phyloP scores from a whole-genome alignment of 257 asterid species.

The Catharanthus roseus region DNA sequence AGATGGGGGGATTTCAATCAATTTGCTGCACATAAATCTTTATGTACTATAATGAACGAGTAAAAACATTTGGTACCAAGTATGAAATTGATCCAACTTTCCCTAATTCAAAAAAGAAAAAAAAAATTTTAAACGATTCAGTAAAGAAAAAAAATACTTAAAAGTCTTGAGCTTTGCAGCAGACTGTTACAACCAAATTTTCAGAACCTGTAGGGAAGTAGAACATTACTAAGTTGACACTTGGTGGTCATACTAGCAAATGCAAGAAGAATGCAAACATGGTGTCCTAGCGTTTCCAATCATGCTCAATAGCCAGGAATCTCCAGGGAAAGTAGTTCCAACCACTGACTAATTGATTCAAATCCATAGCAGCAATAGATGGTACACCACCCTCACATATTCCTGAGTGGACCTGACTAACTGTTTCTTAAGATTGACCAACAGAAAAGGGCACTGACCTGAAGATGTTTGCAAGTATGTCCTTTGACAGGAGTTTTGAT shows the following conservation, averaged over 20 bases:
- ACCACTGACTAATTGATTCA: neutral
- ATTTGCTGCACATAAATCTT: too few species aligned
- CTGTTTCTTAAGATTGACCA: slow-evolving; percentile 3
- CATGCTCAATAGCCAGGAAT: neutral
- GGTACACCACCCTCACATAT: neutral
- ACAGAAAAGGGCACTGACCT: slow-evolving; percentile 43
- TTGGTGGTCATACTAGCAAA: neutral
- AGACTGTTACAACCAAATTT: neutral
- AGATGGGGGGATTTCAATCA: too few species aligned
- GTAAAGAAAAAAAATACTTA: neutral
- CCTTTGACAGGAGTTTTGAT: slow-evolving; percentile 89
- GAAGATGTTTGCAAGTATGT: slow-evolving; percentile 77
- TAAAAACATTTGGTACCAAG: too few species aligned
- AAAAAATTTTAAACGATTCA: neutral
- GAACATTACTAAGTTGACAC: neutral
- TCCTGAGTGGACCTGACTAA: neutral
- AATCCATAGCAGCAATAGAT: neutral
- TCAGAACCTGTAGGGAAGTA: neutral
- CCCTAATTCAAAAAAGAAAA: too few species aligned
- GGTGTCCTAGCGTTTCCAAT: neutral
- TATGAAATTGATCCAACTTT: too few species aligned
- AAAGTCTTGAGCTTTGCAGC: neutral
- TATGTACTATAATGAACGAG: too few species aligned
- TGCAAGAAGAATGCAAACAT: neutral
- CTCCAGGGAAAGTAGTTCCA: neutral